Evolutionary conservation across 441 rosid species (phyloP).

Genomic region (Macaranga tanarius): DNA sequence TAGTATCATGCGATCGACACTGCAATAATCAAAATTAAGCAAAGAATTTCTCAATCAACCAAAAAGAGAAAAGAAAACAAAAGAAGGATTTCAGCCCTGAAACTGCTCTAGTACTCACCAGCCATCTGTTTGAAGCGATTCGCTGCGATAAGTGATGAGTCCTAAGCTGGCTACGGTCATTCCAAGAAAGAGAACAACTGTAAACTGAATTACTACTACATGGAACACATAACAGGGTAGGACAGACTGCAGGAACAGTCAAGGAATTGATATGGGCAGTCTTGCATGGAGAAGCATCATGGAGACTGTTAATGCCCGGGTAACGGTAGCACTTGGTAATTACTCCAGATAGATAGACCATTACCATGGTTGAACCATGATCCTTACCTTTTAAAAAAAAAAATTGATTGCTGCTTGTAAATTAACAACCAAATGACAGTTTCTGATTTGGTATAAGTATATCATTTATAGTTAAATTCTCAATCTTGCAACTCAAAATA

Average conservation of each 20-base stretch:
- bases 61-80: not conserved
- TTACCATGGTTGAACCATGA: conserved; percentile 65
- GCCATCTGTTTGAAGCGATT: conserved; percentile 45
- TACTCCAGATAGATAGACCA: conserved; percentile 43
- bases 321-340: conserved; percentile 33
- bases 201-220: conserved; percentile 27
- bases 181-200: conserved; percentile 41
- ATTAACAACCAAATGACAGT: not conserved
- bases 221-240: conserved; percentile 26
- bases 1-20: conserved; percentile 56
- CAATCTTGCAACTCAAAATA: too few species aligned
- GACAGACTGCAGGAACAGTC: conserved; percentile 29
- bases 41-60: conserved; percentile 7
- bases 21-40: conserved; percentile 24
- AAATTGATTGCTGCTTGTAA: not conserved
- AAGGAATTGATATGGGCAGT: conserved; percentile 26
- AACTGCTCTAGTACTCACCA: conserved; percentile 40
- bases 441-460: too few species aligned
- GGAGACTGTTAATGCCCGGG: conserved; percentile 26
- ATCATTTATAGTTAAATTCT: too few species aligned
- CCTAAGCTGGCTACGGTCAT: conserved; percentile 31
- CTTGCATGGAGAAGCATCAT: conserved; percentile 31
- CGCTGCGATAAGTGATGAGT: conserved; percentile 31
- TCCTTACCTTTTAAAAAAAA: conserved; percentile 30
- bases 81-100: not conserved